A percentile compares a stretch with the other conserved stretches of the same genome.
Evolutionary conservation across 345 rosid species (phyloP).

Genomic region (Microthlaspi erraticum): DNA sequence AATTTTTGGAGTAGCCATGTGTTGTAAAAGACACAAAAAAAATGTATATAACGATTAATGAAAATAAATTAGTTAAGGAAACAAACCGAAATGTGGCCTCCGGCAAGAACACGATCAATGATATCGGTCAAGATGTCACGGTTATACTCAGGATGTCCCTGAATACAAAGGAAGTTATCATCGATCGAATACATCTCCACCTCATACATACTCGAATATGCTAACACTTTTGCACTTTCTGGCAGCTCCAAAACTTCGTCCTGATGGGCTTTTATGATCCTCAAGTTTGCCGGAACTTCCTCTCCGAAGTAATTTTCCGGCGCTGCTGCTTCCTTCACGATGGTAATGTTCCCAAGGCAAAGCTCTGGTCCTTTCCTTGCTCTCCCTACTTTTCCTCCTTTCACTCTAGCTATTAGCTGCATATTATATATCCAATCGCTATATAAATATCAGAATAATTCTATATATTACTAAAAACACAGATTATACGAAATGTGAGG

Average conservation of each 20-base stretch:
- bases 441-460: neutral
- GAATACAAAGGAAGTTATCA: slow-evolving; percentile 71
- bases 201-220: slow-evolving; percentile 75
- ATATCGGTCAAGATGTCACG: slow-evolving; percentile 68
- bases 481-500: neutral
- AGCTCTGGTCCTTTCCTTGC: slow-evolving; percentile 74
- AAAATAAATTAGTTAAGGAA: neutral
- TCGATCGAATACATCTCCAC: slow-evolving; percentile 71
- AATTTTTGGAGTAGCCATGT: too few relatives aligned
- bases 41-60: neutral
- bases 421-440: neutral
- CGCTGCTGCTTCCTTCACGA: slow-evolving; percentile 52
- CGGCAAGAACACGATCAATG: slow-evolving; percentile 67
- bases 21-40: too few relatives aligned
- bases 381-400: slow-evolving; percentile 77
- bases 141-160: slow-evolving; percentile 92
- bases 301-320: slow-evolving; percentile 44
- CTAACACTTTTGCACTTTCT: slow-evolving; percentile 64
- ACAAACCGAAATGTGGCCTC: slow-evolving; percentile 57
- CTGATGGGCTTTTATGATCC: slow-evolving; percentile 72
- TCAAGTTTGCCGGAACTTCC: slow-evolving; percentile 52
- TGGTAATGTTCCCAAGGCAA: slow-evolving; percentile 65
- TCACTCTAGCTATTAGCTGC: slow-evolving; percentile 75
- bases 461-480: neutral
- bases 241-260: slow-evolving; percentile 91